A percentile compares a stretch with the other conserved stretches of the same genome.
Conservation (phyloP, 169 alveolate species). For the Theileria orientalis region DNA sequence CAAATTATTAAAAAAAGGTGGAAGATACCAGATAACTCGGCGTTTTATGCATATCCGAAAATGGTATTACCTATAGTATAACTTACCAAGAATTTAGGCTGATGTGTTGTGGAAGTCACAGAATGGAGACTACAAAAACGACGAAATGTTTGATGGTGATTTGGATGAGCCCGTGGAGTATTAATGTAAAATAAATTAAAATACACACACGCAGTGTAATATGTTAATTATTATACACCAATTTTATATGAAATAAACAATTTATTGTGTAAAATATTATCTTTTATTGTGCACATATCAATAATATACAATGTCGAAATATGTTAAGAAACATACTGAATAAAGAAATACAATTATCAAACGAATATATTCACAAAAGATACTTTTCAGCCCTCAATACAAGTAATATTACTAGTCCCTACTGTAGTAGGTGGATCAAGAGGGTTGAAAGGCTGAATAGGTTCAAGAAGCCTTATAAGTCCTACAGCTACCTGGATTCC, state of each 20-base stretch:
- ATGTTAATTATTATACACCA: background rate
- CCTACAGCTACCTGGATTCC: constrained; percentile 11
- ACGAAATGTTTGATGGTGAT: constrained; percentile 68
- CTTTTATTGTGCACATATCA: background rate
- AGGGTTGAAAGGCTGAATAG: constrained; percentile 50
- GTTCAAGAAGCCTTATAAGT: constrained; percentile 33
- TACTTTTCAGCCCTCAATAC: background rate
- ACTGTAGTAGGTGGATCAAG: constrained; percentile 63
- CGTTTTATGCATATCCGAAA: constrained; percentile 76
- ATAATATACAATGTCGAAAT: background rate
- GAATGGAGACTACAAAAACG: constrained; percentile 67
- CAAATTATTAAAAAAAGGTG: constrained; percentile 75
- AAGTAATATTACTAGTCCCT: constrained; percentile 30
- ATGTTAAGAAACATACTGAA: background rate
- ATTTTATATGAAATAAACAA: background rate
- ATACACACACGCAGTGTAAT: background rate
- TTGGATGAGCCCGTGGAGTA: constrained; percentile 77
- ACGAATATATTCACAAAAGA: background rate
- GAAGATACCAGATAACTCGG: constrained; percentile 71
- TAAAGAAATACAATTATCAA: background rate
- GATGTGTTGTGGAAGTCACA: constrained; percentile 75
- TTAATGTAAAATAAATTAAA: constrained; percentile 9
- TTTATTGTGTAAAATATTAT: background rate
- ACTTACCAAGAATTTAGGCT: constrained; percentile 61
- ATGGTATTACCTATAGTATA: constrained; percentile 41